These are phyloP conservation scores for Speleostelium caveatum DNA, from an alignment of 78 protist genomes.

Conservation along the genomic window DNA sequence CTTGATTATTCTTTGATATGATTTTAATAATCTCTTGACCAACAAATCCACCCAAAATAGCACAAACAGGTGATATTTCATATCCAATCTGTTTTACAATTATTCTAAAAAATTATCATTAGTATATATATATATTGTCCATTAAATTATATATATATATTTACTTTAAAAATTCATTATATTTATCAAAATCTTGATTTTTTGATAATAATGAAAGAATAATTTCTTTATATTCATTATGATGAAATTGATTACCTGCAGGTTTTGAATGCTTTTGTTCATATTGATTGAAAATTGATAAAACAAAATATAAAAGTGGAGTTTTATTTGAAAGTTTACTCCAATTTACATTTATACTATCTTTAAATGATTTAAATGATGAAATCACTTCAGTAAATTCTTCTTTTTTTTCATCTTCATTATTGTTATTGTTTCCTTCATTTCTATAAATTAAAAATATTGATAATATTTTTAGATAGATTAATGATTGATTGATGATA, in stretches of 20 bases:
- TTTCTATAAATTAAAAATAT: no score
- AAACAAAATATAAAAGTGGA: constrained; percentile 1
- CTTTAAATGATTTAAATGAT: constrained; percentile 1
- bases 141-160: no score
- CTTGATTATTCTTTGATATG: constrained; percentile 43
- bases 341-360: neutral
- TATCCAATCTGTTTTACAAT: neutral
- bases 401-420: neutral
- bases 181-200: neutral
- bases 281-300: constrained; percentile 7
- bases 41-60: constrained; percentile 78
- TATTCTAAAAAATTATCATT: neutral
- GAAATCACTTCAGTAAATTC: neutral
- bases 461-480: no score
- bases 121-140: no score
- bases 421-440: no score
- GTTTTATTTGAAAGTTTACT: constrained; percentile 2
- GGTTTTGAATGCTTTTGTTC: constrained; percentile 3
- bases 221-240: neutral
- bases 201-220: no score
- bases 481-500: no score
- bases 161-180: neutral
- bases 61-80: constrained; percentile 77
- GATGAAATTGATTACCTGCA: neutral
- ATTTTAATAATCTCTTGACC: constrained; percentile 77